Percentiles rank a stretch among this genome's conserved stretches.
These are phyloP conservation scores for Aureococcus anophagefferens DNA, from an alignment of 108 stramenopile genomes.

Conservation along the genomic window DNA sequence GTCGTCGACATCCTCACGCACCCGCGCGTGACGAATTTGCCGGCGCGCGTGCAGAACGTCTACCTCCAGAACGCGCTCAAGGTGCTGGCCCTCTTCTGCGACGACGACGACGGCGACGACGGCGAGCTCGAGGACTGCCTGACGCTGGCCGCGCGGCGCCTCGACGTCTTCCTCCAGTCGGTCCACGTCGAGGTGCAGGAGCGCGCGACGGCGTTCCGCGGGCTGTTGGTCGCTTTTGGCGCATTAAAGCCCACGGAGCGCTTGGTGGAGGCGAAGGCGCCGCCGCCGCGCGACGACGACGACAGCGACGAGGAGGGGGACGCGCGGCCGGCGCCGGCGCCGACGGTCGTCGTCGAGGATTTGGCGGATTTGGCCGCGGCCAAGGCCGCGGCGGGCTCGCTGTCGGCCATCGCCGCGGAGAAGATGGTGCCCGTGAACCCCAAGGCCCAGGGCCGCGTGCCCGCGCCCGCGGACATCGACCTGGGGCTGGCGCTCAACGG, in stretches of 20 bases:
- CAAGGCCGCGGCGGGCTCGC: neutral
- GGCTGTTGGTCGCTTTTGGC: conserved; percentile 8
- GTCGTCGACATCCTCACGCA: conserved; percentile 15
- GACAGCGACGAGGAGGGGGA: too few relatives aligned
- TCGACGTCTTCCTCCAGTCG: conserved; percentile 50
- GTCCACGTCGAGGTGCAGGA: conserved; percentile 81
- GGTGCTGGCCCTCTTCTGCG: conserved; percentile 65
- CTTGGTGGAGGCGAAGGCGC: too few relatives aligned
- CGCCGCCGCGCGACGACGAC: too few relatives aligned
- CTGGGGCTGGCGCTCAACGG: conserved; percentile 13
- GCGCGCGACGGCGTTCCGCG: conserved; percentile 18
- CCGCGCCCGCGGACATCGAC: conserved; percentile 38
- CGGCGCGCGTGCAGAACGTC: conserved; percentile 55
- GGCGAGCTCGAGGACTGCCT: conserved; percentile 52
- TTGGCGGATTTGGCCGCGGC: too few relatives aligned
- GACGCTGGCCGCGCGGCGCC: conserved; percentile 33
- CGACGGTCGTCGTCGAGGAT: too few relatives aligned
- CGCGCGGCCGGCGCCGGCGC: too few relatives aligned
- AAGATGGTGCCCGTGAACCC: conserved; percentile 28
- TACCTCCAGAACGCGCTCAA: conserved; percentile 77
- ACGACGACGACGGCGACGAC: conserved; percentile 31
- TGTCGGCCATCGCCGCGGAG: neutral
- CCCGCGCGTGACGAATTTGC: conserved; percentile 21
- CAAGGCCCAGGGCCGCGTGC: conserved; percentile 34
- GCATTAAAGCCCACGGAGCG: too few relatives aligned